A percentile compares a stretch with the other conserved stretches of the same genome.
These are phyloP conservation scores for Talaromyces nanjingensis DNA, from an alignment of 495 filamentous ascomycete genomes.

Conservation along the genomic window DNA sequence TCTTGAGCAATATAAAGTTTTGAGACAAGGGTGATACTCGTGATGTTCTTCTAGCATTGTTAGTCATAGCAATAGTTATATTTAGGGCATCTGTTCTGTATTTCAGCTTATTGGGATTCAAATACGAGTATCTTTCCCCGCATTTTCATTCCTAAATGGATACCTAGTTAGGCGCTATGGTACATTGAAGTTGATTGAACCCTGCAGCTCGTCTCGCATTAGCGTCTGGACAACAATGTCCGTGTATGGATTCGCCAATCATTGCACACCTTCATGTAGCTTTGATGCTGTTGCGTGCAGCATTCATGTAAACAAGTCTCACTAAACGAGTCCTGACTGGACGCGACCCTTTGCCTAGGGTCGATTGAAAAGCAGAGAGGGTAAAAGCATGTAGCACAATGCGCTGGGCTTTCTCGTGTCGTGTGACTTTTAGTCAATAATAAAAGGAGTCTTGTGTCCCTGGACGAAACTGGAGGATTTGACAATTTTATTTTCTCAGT, in stretches of 20 bases:
- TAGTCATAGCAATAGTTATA: not conserved
- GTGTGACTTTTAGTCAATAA: not conserved
- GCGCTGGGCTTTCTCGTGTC: not conserved
- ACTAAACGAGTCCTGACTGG: not conserved
- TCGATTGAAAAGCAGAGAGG: too few species aligned
- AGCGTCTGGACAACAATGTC: not conserved
- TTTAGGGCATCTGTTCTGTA: too few species aligned
- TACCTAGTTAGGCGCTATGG: not conserved
- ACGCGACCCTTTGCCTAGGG: too few species aligned
- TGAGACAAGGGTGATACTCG: not conserved
- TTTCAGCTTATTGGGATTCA: too few species aligned
- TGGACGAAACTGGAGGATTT: not conserved
- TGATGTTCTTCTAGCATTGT: not conserved
- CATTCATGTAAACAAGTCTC: not conserved
- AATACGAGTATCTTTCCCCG: too few species aligned
- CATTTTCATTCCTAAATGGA: not conserved
- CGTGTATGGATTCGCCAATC: not conserved
- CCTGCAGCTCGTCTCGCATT: not conserved
- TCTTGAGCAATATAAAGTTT: conserved; percentile 3
- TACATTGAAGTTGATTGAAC: not conserved
- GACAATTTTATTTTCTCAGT: not conserved
- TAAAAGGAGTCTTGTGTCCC: not conserved
- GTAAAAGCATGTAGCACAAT: not conserved
- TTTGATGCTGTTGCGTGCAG: not conserved
- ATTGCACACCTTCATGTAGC: not conserved